phyloP scores from a whole-genome alignment of 108 stramenopile genomes.

The Parmales sp. region DNA sequence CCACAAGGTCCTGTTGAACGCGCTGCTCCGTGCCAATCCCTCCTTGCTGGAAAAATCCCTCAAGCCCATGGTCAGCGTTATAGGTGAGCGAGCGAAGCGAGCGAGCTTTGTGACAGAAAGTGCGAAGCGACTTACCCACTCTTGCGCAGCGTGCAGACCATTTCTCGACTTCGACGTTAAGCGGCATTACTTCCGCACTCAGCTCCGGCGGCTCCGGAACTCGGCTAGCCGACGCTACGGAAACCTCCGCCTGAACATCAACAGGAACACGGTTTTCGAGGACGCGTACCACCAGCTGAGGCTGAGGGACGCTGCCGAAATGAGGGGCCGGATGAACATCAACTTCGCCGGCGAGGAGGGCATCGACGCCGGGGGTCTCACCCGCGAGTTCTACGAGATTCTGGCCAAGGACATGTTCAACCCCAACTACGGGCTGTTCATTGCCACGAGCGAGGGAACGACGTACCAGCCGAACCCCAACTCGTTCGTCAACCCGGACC shows the following conservation, averaged over 20 bases:
- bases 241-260: slow-evolving; percentile 72
- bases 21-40: slow-evolving; percentile 69
- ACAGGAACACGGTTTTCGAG: slow-evolving; percentile 80
- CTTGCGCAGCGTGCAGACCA: slow-evolving; percentile 60
- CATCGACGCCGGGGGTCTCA: slow-evolving; percentile 96
- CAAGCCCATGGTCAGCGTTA: slow-evolving; percentile 66
- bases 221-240: slow-evolving; percentile 69
- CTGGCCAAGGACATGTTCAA: slow-evolving; percentile 97
- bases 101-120: too few species aligned
- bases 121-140: too few species aligned
- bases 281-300: slow-evolving; percentile 90
- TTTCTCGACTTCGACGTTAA: slow-evolving; percentile 93
- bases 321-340: slow-evolving; percentile 82
- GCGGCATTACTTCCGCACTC: slow-evolving; percentile 39
- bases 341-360: slow-evolving; percentile 93
- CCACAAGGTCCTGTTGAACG: slow-evolving; percentile 82
- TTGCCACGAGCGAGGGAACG: slow-evolving; percentile 87
- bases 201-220: slow-evolving; percentile 14
- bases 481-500: slow-evolving; percentile 84
- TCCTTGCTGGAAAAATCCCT: slow-evolving; percentile 74
- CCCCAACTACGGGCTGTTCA: slow-evolving; percentile 93
- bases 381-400: slow-evolving; percentile 92
- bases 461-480: slow-evolving; percentile 97
- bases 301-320: slow-evolving; percentile 85
- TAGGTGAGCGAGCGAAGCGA: too few species aligned